Evolutionary conservation across 306 rosid genomes (phyloP), one percentile per base, ranked within the genome.

Genomic region (Quercus bicolor): DNA sequence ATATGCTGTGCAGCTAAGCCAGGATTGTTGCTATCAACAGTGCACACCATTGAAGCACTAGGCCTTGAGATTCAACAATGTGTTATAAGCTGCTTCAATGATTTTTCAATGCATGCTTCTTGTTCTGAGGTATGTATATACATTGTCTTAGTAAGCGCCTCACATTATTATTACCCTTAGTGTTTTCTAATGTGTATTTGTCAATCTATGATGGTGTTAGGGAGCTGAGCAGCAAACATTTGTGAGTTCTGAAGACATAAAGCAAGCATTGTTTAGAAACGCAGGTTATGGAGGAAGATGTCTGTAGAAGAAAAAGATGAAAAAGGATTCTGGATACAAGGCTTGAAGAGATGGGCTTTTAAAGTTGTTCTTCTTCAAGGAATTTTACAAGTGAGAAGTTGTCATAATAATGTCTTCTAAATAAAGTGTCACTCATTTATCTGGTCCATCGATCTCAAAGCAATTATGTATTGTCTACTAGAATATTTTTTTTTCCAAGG

Each of bases 251-350:
- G 97, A 90, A 75, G 98, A 92, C 34, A 84, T 94, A 86, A 92
- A 92, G 91, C 93, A 94, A 81, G 92, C 93, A 75, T 81, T 94
- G 23, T 94, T 94, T 94, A 89, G 97, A 87, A 94, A 89, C 86
- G 98, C 98, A 77, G 98, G 98, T 56, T 94, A 94, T 86, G 97
- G 98, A 80, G 98, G 97, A 21, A 88, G 89, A 79, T 92, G 95
- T 81, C 85, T 91, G 80, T 92, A 94, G 89, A 77, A 74, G 64
- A 68, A 18, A 79, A 64, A 2, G 64, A 70, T 48, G 77, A 73
- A 59, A 83, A 84, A 78, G n/a, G 56, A 76, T 71, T 76, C 52
- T 53, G 13, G 26, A 20, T 2, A 33, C 26, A 19, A 18, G 23
- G 51, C 71, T 66, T 3, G 51, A 72, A 53, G 56, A 53, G 65